Evolutionary conservation across 1,284 basidiomycete species (phyloP).

Genomic region (Rhodotorula glutinis): DNA sequence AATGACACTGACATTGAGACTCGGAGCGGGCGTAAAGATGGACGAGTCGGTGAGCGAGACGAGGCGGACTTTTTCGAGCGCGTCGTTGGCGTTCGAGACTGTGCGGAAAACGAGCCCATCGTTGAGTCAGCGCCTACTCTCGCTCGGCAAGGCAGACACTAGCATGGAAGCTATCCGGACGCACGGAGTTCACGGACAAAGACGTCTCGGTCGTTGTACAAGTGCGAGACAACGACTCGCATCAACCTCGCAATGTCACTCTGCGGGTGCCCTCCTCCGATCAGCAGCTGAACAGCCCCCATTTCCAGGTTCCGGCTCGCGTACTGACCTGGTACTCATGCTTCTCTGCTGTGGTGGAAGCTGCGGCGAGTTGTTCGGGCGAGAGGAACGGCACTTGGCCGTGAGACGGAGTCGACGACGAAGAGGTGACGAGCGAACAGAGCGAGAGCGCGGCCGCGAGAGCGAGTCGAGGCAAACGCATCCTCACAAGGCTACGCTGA

Average conservation of each 20-base stretch:
- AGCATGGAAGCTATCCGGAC: not conserved
- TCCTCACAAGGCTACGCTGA: not conserved
- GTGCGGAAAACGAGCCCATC: not conserved
- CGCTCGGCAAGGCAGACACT: not conserved
- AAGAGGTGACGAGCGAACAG: not conserved
- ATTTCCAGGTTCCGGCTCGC: too few species aligned
- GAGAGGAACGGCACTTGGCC: slow-evolving; percentile 18
- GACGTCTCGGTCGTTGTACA: slow-evolving; percentile 63
- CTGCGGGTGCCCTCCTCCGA: not conserved
- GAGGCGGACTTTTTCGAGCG: slow-evolving; percentile 85
- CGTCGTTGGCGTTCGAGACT: slow-evolving; percentile 89
- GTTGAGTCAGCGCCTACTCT: too few species aligned
- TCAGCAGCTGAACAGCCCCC: fast-evolving
- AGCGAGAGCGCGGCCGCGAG: slow-evolving; percentile 2
- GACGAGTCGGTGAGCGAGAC: slow-evolving; percentile 69
- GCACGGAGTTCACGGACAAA: slow-evolving; percentile 78
- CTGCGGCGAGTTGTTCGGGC: slow-evolving; percentile 9
- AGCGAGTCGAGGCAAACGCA: slow-evolving; percentile 7
- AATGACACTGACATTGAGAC: slow-evolving; percentile 82
- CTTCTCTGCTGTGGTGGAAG: slow-evolving; percentile 3
- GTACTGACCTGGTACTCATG: slow-evolving; percentile 19
- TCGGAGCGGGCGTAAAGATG: slow-evolving; percentile 64
- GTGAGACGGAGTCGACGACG: not conserved
- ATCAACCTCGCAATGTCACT: slow-evolving; percentile 49
- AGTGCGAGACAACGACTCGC: slow-evolving; percentile 72